Conservation (phyloP, 164 flowering plant genomes). For the Berberis thunbergii region DNA sequence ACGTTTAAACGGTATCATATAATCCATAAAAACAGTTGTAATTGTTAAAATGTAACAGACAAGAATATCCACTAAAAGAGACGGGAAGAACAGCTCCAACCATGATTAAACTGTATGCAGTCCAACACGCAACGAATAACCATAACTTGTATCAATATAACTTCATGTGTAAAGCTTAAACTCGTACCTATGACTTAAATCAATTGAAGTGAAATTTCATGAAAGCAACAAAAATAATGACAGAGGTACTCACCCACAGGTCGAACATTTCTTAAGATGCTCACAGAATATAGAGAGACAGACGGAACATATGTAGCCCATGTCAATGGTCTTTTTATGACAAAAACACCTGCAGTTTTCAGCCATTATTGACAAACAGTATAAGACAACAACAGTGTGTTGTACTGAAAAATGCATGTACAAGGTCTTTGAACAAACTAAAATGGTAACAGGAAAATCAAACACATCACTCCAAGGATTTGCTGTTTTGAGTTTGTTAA, state of each 20-base stretch:
- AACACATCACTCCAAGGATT: too few relatives aligned
- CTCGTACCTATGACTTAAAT: too few relatives aligned
- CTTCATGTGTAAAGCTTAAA: too few relatives aligned
- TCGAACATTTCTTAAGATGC: conserved; percentile 91
- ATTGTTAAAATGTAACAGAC: too few relatives aligned
- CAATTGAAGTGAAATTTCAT: not conserved
- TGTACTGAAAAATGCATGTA: not conserved
- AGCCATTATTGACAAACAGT: not conserved
- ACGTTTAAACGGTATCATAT: too few relatives aligned
- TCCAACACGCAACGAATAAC: too few relatives aligned
- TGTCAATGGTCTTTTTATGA: conserved; percentile 89
- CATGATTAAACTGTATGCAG: too few relatives aligned
- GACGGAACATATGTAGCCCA: conserved; percentile 96
- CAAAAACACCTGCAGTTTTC: conserved; percentile 83
- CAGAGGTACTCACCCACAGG: conserved; percentile 73
- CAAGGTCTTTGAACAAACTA: not conserved
- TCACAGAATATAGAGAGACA: conserved; percentile 92
- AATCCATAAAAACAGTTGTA: too few relatives aligned
- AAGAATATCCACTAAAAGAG: too few relatives aligned
- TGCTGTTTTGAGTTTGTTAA: too few relatives aligned
- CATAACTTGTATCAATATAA: too few relatives aligned
- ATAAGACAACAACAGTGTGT: not conserved
- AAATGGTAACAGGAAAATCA: not conserved
- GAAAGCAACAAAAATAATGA: conserved; percentile 1
- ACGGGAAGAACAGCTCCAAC: too few relatives aligned